Conservation (phyloP, 2,329 filamentous ascomycete species). For the Phymatotrichopsis omnivora region DNA sequence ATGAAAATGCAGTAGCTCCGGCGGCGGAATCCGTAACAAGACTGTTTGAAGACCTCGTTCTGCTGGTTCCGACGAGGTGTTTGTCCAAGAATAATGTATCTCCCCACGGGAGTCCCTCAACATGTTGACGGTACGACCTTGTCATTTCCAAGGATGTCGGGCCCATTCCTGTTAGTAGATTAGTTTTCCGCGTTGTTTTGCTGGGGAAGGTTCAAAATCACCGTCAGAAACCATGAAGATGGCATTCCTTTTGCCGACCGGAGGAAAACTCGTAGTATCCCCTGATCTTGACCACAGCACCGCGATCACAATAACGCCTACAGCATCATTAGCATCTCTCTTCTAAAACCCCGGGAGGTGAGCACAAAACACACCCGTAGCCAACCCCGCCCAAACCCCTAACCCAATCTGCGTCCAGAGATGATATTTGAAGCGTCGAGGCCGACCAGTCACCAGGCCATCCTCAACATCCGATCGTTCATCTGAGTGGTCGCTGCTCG, state of each 20-base stretch:
- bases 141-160: slow-evolving; percentile 83
- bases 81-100: slow-evolving; percentile 72
- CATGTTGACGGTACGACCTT: slow-evolving; percentile 71
- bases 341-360: not conserved
- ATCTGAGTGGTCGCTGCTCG: not conserved
- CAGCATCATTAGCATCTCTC: slow-evolving; percentile 12
- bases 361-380: slow-evolving; percentile 27
- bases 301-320: slow-evolving; percentile 28
- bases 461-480: slow-evolving; percentile 1
- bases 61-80: slow-evolving; percentile 80
- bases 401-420: slow-evolving; percentile 24
- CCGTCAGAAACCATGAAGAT: slow-evolving; percentile 99
- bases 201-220: slow-evolving; percentile 9
- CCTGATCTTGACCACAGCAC: slow-evolving; percentile 26
- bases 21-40: slow-evolving; percentile 92
- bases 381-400: slow-evolving; percentile 28
- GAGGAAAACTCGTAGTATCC: slow-evolving; percentile 33
- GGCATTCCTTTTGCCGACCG: slow-evolving; percentile 70
- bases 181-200: not conserved
- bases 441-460: not conserved
- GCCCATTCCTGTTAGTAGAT: slow-evolving; percentile 53
- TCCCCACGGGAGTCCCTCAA: slow-evolving; percentile 59
- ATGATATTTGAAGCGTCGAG: slow-evolving; percentile 19
- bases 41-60: slow-evolving; percentile 73
- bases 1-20: slow-evolving; percentile 94